Percentiles rank a stretch among this genome's conserved stretches.
Conservation (phyloP, 2,329 filamentous ascomycete genomes). For the Sclerotinia sclerotiorum region DNA sequence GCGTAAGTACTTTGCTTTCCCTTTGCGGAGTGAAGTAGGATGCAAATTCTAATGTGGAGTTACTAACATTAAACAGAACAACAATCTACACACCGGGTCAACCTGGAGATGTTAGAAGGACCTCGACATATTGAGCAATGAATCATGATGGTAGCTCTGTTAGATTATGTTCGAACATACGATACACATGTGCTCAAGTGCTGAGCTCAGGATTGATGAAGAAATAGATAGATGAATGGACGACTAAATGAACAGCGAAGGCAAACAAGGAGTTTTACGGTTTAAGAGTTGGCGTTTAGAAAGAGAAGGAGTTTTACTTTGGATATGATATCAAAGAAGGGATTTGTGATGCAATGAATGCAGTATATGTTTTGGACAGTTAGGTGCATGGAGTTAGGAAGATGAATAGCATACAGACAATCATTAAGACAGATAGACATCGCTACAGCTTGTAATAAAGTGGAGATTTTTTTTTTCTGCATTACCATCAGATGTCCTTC, state of each 20-base stretch:
- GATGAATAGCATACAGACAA: neutral
- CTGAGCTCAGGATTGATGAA: slow-evolving; percentile 1
- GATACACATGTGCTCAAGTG: slow-evolving; percentile 1
- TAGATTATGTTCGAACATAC: neutral
- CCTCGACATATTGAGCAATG: neutral
- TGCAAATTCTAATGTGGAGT: neutral
- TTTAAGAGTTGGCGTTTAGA: neutral
- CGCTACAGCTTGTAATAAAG: neutral
- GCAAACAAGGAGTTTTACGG: neutral
- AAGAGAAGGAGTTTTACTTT: neutral
- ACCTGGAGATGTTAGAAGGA: slow-evolving; percentile 7
- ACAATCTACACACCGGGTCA: slow-evolving; percentile 2
- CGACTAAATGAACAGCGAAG: neutral
- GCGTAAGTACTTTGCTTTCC: neutral
- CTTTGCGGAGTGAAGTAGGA: no score
- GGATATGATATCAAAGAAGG: neutral
- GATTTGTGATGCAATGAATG: neutral
- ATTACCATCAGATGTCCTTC: neutral
- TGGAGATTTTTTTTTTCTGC: neutral
- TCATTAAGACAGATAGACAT: neutral
- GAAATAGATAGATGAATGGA: neutral
- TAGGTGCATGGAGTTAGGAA: neutral
- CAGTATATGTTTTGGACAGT: neutral
- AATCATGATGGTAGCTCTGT: neutral
- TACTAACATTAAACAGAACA: slow-evolving; percentile 5